Evolutionary conservation across 768 basidiomycete genomes (phyloP), one percentile per base, ranked within the genome.

Genomic region (Amanita subjunquillea): DNA sequence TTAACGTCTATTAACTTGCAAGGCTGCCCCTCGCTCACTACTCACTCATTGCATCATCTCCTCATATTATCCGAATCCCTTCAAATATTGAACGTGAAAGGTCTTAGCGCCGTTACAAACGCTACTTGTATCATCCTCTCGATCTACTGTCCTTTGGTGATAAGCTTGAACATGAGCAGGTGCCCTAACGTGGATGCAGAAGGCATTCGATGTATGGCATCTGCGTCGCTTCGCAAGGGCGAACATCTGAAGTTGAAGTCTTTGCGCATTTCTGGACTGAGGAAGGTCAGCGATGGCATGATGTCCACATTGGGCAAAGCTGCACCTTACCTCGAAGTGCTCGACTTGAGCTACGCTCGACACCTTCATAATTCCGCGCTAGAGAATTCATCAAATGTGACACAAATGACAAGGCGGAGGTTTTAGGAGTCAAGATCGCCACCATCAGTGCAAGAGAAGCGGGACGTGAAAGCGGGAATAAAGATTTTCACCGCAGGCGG

Each of bases 321-420:
- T 2, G 76, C 86, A 0, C 87, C 87, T 17, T 69, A 72, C 59
- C 75, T 94, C 20, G 87, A 91, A 64, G 78, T 89, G 15, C 70
- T 94, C 20, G 91, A 94, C 65, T 67, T 92, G 55, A 87, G 85
- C 66, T 86, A 87, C 60, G 73, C 78, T 53, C 75, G 75, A 29
- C 76, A 81, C 52, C 64, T 92, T 54, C 85, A 83, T 62, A 90
- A 91, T 62, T 83, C 85, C 2, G 79, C 82, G 2, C 57, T 91
- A 55, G 86, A 85, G 84, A 82, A 2, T 83, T 89, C 62, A 80
- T 90, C 4, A 69, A 78, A 1, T 80, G 80, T 54, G 61, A 72
- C 22, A 67, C 72, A 15, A 63, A 65, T 9, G 69, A 72, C 20
- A 64, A 68, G 23, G 55, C 56, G n/a, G 62, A 62, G 22, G 62